A percentile compares a stretch with the other conserved stretches of the same genome.
These are phyloP conservation scores for Begonia loranthoides DNA, from an alignment of 306 rosid genomes.

Conservation along the genomic window DNA sequence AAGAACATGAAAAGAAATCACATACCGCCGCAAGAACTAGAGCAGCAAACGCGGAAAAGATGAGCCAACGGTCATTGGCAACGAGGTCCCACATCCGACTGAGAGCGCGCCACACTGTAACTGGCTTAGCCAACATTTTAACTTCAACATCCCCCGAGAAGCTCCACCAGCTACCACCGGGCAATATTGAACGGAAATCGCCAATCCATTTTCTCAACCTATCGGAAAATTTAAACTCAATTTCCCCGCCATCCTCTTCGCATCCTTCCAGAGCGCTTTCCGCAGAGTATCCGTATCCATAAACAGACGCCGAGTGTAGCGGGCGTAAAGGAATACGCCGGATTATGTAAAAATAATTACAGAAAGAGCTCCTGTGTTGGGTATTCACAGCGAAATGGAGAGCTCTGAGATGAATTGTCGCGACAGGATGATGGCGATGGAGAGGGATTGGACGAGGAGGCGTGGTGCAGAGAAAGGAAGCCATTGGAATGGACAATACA, in stretches of 20 bases:
- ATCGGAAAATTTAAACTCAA: conserved; percentile 16
- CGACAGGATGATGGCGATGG: conserved; percentile 11
- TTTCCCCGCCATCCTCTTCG: conserved; percentile 4
- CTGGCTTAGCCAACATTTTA: conserved; percentile 40
- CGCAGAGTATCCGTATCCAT: conserved; percentile 43
- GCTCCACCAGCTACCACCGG: conserved; percentile 85
- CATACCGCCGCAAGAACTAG: conserved; percentile 68
- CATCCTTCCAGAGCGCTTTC: conserved; percentile 22
- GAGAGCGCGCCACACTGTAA: conserved; percentile 65
- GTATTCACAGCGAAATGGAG: conserved; percentile 11
- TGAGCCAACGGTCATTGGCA: conserved; percentile 68
- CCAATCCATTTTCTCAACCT: conserved; percentile 22
- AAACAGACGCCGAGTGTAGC: conserved; percentile 41
- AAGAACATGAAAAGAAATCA: neutral
- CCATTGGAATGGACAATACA: conserved; percentile 17
- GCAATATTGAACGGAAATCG: conserved; percentile 33
- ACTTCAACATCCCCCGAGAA: conserved; percentile 39
- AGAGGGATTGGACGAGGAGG: conserved; percentile 20
- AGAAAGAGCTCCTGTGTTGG: conserved; percentile 8
- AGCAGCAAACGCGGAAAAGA: conserved; percentile 63
- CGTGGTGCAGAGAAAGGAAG: conserved; percentile 25
- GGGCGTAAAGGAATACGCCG: conserved; percentile 14
- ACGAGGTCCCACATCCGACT: conserved; percentile 76
- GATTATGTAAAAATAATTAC: conserved; percentile 6
- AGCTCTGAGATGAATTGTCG: conserved; percentile 3